Conservation (phyloP, 805 yeast genomes). For the Blastobotrys muscicola region DNA sequence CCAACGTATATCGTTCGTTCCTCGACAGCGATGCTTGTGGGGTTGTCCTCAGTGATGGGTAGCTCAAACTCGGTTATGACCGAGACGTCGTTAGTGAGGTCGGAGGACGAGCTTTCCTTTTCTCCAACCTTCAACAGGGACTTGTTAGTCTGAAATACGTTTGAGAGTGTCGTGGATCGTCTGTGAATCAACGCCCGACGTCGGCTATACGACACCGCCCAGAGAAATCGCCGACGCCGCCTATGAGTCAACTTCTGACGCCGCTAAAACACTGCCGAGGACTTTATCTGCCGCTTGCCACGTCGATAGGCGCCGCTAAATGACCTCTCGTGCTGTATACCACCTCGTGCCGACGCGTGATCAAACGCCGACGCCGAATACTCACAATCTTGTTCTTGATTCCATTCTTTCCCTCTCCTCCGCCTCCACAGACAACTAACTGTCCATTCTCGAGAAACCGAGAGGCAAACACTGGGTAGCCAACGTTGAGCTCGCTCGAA, state of each 20-base stretch:
- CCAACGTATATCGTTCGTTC: slow-evolving; percentile 52
- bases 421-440: slow-evolving; percentile 81
- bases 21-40: slow-evolving; percentile 64
- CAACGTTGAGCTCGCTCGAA: slow-evolving; percentile 14
- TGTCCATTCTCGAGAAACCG: slow-evolving; percentile 53
- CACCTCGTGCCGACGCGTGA: too few relatives aligned
- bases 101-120: slow-evolving; percentile 12
- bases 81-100: background rate
- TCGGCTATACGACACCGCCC: too few relatives aligned
- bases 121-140: slow-evolving; percentile 48
- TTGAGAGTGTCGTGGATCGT: too few relatives aligned
- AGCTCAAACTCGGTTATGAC: slow-evolving; percentile 14
- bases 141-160: slow-evolving; percentile 30
- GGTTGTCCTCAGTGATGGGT: slow-evolving; percentile 60
- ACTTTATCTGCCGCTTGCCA: too few relatives aligned
- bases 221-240: too few relatives aligned
- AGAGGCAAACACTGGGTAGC: slow-evolving; percentile 67
- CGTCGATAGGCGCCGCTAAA: too few relatives aligned
- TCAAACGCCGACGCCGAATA: background rate
- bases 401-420: slow-evolving; percentile 89
- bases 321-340: too few relatives aligned
- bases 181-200: too few relatives aligned
- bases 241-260: too few relatives aligned
- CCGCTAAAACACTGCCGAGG: too few relatives aligned
- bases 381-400: slow-evolving; percentile 63